A percentile compares a stretch with the other conserved stretches of the same genome.
Conservation (phyloP, 768 basidiomycete species). For the Mycena sanguinolenta region DNA sequence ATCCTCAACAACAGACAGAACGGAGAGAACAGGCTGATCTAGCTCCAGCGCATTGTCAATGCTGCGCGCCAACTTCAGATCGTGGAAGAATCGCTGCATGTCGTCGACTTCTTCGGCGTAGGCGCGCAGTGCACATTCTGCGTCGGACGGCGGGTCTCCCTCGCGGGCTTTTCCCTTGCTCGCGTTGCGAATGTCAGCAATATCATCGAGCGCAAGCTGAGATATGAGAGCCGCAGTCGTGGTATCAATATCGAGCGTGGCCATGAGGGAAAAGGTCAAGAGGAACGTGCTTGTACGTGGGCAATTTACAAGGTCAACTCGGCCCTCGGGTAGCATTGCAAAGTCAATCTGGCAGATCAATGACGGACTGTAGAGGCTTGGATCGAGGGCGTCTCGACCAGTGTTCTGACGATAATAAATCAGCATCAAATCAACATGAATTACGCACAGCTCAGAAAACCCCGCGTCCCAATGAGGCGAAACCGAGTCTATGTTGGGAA, state of each 20-base stretch:
- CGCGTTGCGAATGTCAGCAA: slow-evolving; percentile 48
- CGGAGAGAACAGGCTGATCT: slow-evolving; percentile 50
- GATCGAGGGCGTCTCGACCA: too few species aligned
- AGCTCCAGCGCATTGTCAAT: slow-evolving; percentile 55
- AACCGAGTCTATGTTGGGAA: too few species aligned
- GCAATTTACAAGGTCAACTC: background rate
- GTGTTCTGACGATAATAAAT: too few species aligned
- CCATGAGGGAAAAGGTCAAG: slow-evolving; percentile 18
- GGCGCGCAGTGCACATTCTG: slow-evolving; percentile 58
- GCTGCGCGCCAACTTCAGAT: slow-evolving; percentile 57
- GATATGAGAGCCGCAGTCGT: slow-evolving; percentile 56
- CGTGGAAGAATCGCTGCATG: slow-evolving; percentile 48
- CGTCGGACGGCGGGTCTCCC: slow-evolving; percentile 52
- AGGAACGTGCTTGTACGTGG: background rate
- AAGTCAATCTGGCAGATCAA: too few species aligned
- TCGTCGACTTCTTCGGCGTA: slow-evolving; percentile 53
- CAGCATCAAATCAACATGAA: too few species aligned
- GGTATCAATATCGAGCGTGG: slow-evolving; percentile 44
- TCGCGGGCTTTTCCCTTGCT: slow-evolving; percentile 56
- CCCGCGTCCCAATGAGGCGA: too few species aligned
- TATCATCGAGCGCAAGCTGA: slow-evolving; percentile 57
- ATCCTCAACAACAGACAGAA: slow-evolving; percentile 48
- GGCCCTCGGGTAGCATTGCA: too few species aligned
- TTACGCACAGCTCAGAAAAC: too few species aligned
- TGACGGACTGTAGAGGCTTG: too few species aligned